Conservation (phyloP, 129 eudicot species). For the Chrysanthemum lavandulifolium region DNA sequence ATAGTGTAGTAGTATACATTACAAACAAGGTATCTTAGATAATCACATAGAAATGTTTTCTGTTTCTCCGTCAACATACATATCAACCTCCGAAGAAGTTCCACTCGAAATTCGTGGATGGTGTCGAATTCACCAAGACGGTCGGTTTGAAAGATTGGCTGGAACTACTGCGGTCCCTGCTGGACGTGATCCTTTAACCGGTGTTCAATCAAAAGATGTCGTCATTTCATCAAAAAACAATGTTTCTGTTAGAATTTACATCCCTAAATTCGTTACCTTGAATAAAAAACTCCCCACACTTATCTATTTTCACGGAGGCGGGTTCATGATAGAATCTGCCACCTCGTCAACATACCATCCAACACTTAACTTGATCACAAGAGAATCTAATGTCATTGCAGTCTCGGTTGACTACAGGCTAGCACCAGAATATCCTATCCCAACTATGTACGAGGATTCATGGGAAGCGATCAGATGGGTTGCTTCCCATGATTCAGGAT, state of each 20-base stretch:
- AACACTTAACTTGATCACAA: neutral
- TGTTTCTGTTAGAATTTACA: neutral
- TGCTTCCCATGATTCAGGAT: neutral
- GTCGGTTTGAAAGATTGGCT: neutral
- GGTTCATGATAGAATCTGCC: neutral
- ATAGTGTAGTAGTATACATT: too few relatives aligned
- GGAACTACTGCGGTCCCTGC: neutral
- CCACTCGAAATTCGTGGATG: neutral
- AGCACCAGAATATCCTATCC: conserved; percentile 6
- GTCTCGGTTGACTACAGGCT: conserved; percentile 7
- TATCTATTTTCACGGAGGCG: conserved; percentile 4
- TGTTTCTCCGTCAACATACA: neutral
- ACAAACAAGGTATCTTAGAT: too few relatives aligned
- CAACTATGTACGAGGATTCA: neutral
- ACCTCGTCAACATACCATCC: neutral
- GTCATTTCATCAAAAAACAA: neutral
- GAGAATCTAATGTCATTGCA: neutral
- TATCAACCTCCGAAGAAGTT: neutral
- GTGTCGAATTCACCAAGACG: neutral
- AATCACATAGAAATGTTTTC: too few relatives aligned
- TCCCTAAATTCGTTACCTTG: neutral
- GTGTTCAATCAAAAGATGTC: conserved; percentile 3
- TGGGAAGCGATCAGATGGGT: too few relatives aligned
- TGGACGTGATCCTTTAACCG: neutral
- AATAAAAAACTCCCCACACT: neutral